These are phyloP conservation scores for Umbelopsis sp. DNA, from an alignment of 371 early-diverging fungal species.

Conservation along the genomic window DNA sequence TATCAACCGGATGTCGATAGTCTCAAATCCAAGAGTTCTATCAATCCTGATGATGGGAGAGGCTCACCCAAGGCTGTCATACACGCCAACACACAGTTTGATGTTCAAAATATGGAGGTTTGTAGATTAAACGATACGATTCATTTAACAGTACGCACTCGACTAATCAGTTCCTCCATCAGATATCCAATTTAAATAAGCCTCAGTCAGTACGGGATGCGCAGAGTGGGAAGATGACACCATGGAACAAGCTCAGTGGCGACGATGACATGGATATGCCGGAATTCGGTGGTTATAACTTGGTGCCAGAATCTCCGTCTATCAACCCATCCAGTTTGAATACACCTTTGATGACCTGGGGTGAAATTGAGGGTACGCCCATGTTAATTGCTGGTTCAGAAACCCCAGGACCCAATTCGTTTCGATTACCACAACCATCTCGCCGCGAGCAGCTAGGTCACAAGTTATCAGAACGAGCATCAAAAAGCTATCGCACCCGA, in stretches of 20 bases:
- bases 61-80: constrained; percentile 58
- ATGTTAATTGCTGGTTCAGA: constrained; percentile 52
- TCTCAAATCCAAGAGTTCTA: constrained; percentile 28
- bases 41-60: constrained; percentile 41
- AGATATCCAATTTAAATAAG: constrained; percentile 19
- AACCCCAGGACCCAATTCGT: constrained; percentile 55
- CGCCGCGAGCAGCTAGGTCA: constrained; percentile 69
- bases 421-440: constrained; percentile 67
- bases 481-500: constrained; percentile 50
- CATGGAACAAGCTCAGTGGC: constrained; percentile 33
- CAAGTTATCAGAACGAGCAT: constrained; percentile 66
- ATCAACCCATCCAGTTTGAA: constrained; percentile 57
- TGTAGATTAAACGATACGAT: background rate
- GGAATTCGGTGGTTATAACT: constrained; percentile 57
- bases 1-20: constrained; percentile 58
- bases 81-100: constrained; percentile 58
- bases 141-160: background rate
- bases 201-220: constrained; percentile 25
- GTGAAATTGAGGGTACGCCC: constrained; percentile 72
- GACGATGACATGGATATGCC: constrained; percentile 40
- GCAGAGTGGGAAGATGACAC: constrained; percentile 32
- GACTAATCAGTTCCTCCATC: background rate
- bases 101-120: constrained; percentile 13
- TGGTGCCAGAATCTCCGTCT: constrained; percentile 74
- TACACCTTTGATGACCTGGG: constrained; percentile 83